Evolutionary conservation across 805 yeast species (phyloP).

Genomic region (Candida dajiaensis): DNA sequence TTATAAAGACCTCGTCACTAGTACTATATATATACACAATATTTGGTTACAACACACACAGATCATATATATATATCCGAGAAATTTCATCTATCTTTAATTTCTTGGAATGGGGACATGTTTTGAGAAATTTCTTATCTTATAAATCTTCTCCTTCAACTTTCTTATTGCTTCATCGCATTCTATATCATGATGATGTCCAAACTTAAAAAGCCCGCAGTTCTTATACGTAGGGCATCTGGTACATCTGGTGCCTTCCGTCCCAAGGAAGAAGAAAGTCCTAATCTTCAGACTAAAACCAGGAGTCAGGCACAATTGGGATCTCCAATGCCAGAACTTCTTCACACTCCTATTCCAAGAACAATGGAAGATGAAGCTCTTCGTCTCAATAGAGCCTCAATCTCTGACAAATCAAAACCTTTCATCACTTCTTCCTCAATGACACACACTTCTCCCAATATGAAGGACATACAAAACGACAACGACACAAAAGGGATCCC

Average conservation of each 20-base stretch:
- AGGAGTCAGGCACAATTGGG: not conserved
- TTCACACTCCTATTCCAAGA: not conserved
- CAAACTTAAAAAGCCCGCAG: not conserved
- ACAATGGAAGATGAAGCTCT: not conserved
- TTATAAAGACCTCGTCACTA: no score
- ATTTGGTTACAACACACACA: no score
- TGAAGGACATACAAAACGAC: not conserved
- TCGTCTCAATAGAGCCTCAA: conserved; percentile 1
- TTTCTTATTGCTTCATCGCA: no score
- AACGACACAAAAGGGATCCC: not conserved
- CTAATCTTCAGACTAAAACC: no score
- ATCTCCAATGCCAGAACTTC: not conserved
- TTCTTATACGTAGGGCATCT: not conserved
- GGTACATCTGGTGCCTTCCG: not conserved
- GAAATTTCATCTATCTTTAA: no score
- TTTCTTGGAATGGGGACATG: no score
- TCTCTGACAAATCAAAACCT: not conserved
- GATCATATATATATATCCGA: no score
- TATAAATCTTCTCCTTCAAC: no score
- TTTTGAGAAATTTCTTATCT: no score
- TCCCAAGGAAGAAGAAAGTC: not conserved
- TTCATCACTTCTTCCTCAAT: not conserved
- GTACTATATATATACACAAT: no score
- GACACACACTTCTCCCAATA: not conserved
- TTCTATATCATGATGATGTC: not conserved